Evolutionary conservation across 2,329 filamentous ascomycete genomes (phyloP), one percentile per base, ranked within the genome.

Genomic region (Dothistroma septosporum): DNA sequence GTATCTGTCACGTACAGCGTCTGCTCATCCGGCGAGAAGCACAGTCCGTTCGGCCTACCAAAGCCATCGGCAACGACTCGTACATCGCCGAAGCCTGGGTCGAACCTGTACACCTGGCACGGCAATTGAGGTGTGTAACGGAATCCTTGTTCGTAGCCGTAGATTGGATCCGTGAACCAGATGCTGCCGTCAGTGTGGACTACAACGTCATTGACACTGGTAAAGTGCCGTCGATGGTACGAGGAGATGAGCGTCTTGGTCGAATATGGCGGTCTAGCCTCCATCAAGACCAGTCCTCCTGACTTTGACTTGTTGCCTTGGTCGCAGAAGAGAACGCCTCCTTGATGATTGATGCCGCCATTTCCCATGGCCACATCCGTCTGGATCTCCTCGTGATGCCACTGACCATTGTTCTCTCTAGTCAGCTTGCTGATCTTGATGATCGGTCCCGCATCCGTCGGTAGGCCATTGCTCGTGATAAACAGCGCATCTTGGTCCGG

Each of bases 151-250:
- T 82, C 76, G 61, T 78, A 82, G 2, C 83, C 85, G 64, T 87
- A 87, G 8, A 80, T 77, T 0, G 83, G 81, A 60, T 88, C 85
- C 1, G 85, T 87, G 66, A 88, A 87, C 75, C 85, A 88, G n/a
- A 87, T 74, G 28, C 84, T 79, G n/a, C 79, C 78, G 59, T 81
- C 85, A 16, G 11, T 72, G 70, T 32, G 83, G 78, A 84, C 69
- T 1, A 79, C 77, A 0, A 83, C 77, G 61, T 87, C 85, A 64
- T 87, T 87, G 11, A 86, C 72, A 0, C 83, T 86, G 69, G 80
- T 85, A 73, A 87, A 87, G 46, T 81, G 70, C 77, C 83, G 79
- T 19, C 85, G 84, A 54, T 83, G 83, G 69, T 77, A 88, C 70
- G 83, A 85, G 65, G 84, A 84, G 16, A 87, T 60, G 12, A 88